Conservation (phyloP, 495 filamentous ascomycete species). For the Cairneyella variabilis region DNA sequence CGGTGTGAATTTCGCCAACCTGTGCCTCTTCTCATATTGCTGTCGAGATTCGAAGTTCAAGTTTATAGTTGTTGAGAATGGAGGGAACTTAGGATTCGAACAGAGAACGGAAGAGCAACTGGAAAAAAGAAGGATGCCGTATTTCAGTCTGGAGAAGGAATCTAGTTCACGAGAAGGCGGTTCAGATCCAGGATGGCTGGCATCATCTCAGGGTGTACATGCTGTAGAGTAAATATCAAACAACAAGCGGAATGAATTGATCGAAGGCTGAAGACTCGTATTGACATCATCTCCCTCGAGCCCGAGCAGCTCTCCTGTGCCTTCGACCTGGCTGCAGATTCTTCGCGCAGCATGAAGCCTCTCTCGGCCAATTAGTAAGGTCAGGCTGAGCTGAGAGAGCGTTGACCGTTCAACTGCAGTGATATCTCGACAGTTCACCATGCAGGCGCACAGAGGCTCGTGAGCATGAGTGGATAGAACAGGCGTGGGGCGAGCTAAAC, state of each 20-base stretch:
- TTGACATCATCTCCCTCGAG: slow-evolving; percentile 17
- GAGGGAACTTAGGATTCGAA: neutral
- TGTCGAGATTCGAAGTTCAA: neutral
- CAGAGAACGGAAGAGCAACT: neutral
- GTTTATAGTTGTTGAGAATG: slow-evolving; percentile 5
- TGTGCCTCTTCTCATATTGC: too few species aligned
- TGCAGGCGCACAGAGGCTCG: neutral
- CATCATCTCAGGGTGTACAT: slow-evolving; percentile 8
- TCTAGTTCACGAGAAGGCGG: neutral
- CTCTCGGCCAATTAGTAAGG: too few species aligned
- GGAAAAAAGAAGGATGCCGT: neutral
- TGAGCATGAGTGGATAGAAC: neutral
- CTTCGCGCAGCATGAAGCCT: too few species aligned
- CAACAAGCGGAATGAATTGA: neutral
- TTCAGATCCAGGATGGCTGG: slow-evolving; percentile 1
- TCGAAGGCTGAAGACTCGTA: too few species aligned
- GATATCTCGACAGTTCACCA: slow-evolving; percentile 9
- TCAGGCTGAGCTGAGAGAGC: too few species aligned
- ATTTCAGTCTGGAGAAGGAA: neutral
- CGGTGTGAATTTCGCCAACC: too few species aligned
- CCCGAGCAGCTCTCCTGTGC: too few species aligned
- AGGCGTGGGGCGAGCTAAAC: neutral
- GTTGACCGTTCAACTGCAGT: too few species aligned
- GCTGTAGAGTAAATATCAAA: slow-evolving; percentile 11
- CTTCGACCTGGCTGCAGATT: too few species aligned